Evolutionary conservation across 2,329 filamentous ascomycete genomes (phyloP).

Genomic region (Colletotrichum euphorbiae): DNA sequence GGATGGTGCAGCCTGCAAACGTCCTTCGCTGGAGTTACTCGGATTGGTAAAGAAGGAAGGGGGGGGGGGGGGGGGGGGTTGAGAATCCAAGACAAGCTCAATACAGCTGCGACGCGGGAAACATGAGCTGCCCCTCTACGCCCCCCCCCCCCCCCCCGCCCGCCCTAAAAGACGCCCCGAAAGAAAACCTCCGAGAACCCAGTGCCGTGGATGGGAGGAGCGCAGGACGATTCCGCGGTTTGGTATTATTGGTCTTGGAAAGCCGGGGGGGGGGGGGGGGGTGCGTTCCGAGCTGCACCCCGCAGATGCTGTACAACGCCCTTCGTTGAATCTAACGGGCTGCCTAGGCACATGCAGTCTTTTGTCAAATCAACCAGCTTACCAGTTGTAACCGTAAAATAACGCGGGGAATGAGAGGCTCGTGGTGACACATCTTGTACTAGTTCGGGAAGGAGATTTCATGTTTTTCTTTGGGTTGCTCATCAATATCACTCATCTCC

Average conservation of each 20-base stretch:
- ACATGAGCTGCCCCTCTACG: neutral
- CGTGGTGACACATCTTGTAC: too few species aligned
- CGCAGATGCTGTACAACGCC: neutral
- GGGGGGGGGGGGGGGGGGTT: neutral
- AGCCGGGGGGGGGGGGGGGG: neutral
- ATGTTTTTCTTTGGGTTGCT: too few species aligned
- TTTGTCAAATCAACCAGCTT: too few species aligned
- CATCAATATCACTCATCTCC: too few species aligned
- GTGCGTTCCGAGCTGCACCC: constrained; percentile 4
- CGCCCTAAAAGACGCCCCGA: neutral
- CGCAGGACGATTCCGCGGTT: neutral
- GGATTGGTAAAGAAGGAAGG: neutral
- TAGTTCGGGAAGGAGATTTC: too few species aligned
- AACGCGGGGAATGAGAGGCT: too few species aligned
- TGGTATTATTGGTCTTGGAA: neutral
- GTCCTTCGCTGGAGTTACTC: constrained; percentile 5
- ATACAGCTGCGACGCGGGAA: constrained; percentile 6
- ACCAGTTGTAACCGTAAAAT: too few species aligned
- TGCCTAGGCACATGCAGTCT: too few species aligned
- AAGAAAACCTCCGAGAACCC: constrained; percentile 1
- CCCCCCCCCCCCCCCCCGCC: neutral
- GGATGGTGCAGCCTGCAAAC: constrained; percentile 4
- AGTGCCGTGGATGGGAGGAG: neutral
- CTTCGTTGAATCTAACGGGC: too few species aligned
- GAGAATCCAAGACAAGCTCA: constrained; percentile 6